These are phyloP conservation scores for Rhipidocladum racemiflorum DNA, from an alignment of 176 grass and related monocot species.

Conservation along the genomic window DNA sequence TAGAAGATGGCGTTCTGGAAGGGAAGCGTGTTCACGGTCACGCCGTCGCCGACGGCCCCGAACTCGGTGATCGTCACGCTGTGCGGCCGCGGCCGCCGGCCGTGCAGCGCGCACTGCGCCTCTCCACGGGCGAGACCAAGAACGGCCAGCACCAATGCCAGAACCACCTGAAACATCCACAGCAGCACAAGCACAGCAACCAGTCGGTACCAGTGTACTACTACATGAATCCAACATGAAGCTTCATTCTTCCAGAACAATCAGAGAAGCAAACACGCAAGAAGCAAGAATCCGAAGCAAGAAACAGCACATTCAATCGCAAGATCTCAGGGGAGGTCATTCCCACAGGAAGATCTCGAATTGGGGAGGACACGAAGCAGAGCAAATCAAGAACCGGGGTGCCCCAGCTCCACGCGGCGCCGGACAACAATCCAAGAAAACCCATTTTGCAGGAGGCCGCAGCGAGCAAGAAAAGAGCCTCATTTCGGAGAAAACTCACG, in stretches of 20 bases:
- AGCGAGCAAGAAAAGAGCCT: constrained; percentile 13
- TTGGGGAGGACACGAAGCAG: constrained; percentile 18
- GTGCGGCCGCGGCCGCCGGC: constrained; percentile 43
- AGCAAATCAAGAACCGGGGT: constrained; percentile 36
- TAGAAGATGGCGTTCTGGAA: constrained; percentile 98
- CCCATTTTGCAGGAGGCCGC: not conserved
- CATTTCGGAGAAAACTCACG: constrained; percentile 8
- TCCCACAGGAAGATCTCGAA: constrained; percentile 29
- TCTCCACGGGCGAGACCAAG: constrained; percentile 16
- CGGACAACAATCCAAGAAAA: not conserved
- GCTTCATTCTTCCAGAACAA: not conserved
- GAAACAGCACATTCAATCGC: not conserved
- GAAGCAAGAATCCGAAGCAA: no score
- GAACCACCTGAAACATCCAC: constrained; percentile 49
- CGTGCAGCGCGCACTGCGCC: not conserved
- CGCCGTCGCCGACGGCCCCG: constrained; percentile 77
- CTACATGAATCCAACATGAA: constrained; percentile 23
- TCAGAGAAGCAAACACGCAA: not conserved
- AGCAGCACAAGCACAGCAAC: constrained; percentile 14
- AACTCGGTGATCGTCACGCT: constrained; percentile 88
- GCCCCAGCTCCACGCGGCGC: not conserved
- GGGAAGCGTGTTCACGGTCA: constrained; percentile 67
- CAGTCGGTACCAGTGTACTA: constrained; percentile 8
- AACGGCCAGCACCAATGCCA: constrained; percentile 26
- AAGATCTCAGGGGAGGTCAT: constrained; percentile 24